Conservation (phyloP, 805 yeast genomes). For the Candida anglica region DNA sequence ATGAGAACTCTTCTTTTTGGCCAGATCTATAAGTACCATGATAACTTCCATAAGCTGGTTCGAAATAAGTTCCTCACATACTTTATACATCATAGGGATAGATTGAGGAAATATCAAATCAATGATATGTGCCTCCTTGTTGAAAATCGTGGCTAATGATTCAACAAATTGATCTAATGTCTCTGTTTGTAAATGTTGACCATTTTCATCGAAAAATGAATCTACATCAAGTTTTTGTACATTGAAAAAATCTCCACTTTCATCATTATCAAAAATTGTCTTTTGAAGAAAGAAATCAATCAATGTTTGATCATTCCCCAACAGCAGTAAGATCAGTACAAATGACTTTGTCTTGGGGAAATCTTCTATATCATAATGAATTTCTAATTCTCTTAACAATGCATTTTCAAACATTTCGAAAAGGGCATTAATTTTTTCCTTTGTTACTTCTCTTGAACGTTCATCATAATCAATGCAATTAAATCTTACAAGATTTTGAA, state of each 20-base stretch:
- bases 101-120: conserved; percentile 42
- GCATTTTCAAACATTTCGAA: conserved; percentile 72
- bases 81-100: conserved; percentile 44
- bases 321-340: conserved; percentile 29
- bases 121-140: conserved; percentile 33
- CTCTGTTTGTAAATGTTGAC: neutral
- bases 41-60: conserved; percentile 35
- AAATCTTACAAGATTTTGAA: conserved; percentile 37
- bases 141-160: conserved; percentile 31
- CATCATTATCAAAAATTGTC: conserved; percentile 35
- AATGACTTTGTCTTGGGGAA: conserved; percentile 33
- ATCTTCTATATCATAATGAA: conserved; percentile 47
- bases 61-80: conserved; percentile 43
- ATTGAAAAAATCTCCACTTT: conserved; percentile 19
- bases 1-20: conserved; percentile 18
- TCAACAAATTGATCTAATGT: conserved; percentile 12
- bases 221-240: conserved; percentile 23
- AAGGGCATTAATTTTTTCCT: conserved; percentile 47
- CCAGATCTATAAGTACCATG: conserved; percentile 20
- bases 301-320: conserved; percentile 39
- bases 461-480: conserved; percentile 29
- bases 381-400: conserved; percentile 62
- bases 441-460: conserved; percentile 23
- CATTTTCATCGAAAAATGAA: conserved; percentile 14
- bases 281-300: conserved; percentile 43